Conservation (phyloP, 768 basidiomycete genomes). For the Filobasidium floriforme region DNA sequence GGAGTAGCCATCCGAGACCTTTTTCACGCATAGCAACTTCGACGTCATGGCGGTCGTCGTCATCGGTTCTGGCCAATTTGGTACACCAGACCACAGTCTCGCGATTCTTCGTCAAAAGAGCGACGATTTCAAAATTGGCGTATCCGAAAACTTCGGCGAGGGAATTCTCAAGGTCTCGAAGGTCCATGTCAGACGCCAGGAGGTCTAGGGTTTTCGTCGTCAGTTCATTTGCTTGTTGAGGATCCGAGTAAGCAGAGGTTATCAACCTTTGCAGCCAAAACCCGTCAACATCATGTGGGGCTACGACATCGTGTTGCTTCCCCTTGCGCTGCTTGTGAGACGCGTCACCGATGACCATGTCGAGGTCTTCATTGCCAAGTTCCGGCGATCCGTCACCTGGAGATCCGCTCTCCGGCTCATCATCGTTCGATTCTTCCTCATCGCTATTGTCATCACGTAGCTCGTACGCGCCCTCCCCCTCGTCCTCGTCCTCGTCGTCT, state of each 20-base stretch:
- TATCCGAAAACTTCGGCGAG: constrained; percentile 96
- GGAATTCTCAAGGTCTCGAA: constrained; percentile 89
- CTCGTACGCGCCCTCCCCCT: constrained; percentile 74
- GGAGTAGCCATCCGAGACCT: constrained; percentile 88
- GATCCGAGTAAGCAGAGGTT: constrained; percentile 82
- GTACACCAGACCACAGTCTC: constrained; percentile 98
- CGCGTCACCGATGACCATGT: constrained; percentile 62
- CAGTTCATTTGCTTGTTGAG: constrained; percentile 87
- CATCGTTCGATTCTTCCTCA: constrained; percentile 51
- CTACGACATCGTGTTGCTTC: constrained; percentile 48
- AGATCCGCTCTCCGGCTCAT: constrained; percentile 48
- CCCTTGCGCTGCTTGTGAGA: not conserved
- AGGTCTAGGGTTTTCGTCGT: constrained; percentile 73
- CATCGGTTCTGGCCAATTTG: constrained; percentile 79
- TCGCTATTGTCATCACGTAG: constrained; percentile 63
- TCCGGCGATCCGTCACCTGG: constrained; percentile 33
- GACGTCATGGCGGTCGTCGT: constrained; percentile 80
- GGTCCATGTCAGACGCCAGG: constrained; percentile 74
- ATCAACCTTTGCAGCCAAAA: constrained; percentile 99
- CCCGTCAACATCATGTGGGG: constrained; percentile 84
- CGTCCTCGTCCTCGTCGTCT: constrained; percentile 88
- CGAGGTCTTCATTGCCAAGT: constrained; percentile 51
- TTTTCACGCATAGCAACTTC: constrained; percentile 99
- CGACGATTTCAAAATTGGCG: constrained; percentile 70
- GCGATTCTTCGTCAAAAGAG: constrained; percentile 85